Evolutionary conservation across 2,329 filamentous ascomycete species (phyloP).

Genomic region (Rutstroemia sydowiana): DNA sequence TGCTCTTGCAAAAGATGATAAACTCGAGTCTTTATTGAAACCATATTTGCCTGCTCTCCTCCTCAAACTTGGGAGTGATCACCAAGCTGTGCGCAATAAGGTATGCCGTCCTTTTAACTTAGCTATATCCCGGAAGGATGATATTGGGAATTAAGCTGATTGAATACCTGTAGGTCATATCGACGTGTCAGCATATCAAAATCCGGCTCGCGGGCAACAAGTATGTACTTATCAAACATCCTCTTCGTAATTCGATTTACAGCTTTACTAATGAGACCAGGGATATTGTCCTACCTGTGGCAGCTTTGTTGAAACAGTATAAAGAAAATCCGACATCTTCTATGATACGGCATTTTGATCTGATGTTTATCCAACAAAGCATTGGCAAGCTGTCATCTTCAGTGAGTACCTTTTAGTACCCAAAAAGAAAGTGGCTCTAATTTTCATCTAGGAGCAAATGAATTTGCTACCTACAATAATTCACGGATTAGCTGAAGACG

Average conservation of each 20-base stretch:
- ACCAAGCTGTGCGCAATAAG: constrained; percentile 73
- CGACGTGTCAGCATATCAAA: constrained; percentile 65
- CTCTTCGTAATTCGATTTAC: too few relatives aligned
- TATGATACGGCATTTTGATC: constrained; percentile 79
- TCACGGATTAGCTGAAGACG: constrained; percentile 55
- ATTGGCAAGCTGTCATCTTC: constrained; percentile 50
- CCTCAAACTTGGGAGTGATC: constrained; percentile 77
- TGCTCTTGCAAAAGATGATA: constrained; percentile 72
- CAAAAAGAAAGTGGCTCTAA: not conserved
- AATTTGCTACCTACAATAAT: constrained; percentile 66
- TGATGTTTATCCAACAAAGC: constrained; percentile 85
- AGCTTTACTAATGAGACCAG: constrained; percentile 8
- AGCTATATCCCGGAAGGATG: not conserved
- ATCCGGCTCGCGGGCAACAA: constrained; percentile 37
- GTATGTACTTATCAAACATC: constrained; percentile 23
- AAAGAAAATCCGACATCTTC: constrained; percentile 62
- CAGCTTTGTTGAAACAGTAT: constrained; percentile 81
- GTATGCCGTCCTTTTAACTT: constrained; percentile 38
- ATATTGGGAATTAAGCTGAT: not conserved
- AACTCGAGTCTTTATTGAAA: constrained; percentile 70
- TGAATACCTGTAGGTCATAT: constrained; percentile 44
- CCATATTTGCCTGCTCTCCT: constrained; percentile 76
- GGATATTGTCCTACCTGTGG: constrained; percentile 71
- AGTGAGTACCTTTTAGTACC: constrained; percentile 27
- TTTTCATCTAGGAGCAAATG: constrained; percentile 47